Base-by-base conservation (phyloP, 345 rosid species). In the Eutrema heterophyllum region DNA sequence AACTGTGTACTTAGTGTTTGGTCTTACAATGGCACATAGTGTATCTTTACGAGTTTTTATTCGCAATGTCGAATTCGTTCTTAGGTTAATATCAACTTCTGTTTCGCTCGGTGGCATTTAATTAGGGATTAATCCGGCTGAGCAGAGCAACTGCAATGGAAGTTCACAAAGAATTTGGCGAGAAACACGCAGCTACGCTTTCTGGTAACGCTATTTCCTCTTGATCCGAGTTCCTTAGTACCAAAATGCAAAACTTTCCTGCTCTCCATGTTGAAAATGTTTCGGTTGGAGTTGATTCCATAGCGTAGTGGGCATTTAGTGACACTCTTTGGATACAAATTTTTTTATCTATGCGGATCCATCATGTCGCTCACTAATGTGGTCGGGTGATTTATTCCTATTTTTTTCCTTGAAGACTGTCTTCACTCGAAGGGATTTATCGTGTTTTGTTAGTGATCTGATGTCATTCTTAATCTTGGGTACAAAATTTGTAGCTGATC, bases 111-210 rank as follows among this genome's bases (percentile, higher is more conserved):
- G 41, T 15, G 26, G 7, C 18, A n/a, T 61, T 69, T 68, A 72
- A 53, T 66, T 82, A 86, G 95, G 88, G 87, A 4, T 67, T 74
- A 52, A 85, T 77, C 78, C 77, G 79, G 36, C 71, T 83, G 14
- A 83, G 73, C 41, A 78, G 73, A 43, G 85, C 77, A 41, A 71
- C 81, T 71, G 78, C 88, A 4, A 70, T 79, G 66, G 84, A 82
- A 66, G 87, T 79, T 71, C 87, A 73, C 44, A 83, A 82, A 79
- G 84, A 74, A 45, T 61, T 56, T 48, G 81, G 68, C 27, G 75
- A 68, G 6, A 87, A 89, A 79, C 86, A 83, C 53, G 59, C 58
- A 5, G 29, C 65, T 7, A 60, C 83, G 4, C 39, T 77, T 68
- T 75, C 84, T 58, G 78, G 97, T 93, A 85, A 71, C 63, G 21